Base-by-base conservation (phyloP, 2,329 filamentous ascomycete species). In the Cytospora schulzeri region DNA sequence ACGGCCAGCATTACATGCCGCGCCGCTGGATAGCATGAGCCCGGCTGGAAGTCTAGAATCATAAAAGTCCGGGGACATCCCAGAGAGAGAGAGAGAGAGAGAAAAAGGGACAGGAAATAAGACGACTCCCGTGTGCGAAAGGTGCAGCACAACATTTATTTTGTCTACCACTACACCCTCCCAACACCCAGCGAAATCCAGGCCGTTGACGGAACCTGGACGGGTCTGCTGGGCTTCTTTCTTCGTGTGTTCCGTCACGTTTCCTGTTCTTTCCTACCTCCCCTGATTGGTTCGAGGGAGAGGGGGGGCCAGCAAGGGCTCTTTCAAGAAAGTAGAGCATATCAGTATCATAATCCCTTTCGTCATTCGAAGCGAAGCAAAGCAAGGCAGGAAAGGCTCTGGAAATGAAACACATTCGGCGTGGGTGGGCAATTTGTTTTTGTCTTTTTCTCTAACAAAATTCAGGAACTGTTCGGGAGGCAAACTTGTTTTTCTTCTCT, bases 1-100 rank as follows among this genome's bases (percentile, higher is more conserved):
- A 57, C 91, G 91, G 72, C 95, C 95, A 19, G 93, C 95, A 3
- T 78, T 98, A 67, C 95, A 98, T 75, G 89, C 92, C 6, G 94
- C 91, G 28, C 92, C 93, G 1, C 78, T 98, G 53, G 91, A 97
- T 75, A 86, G 85, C 15, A 85, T 93, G 62, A 86, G 84, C 69
- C 83, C 85, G 1, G 67, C 78, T 24, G 71, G 73, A n/a, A 83
- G 80, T 60, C 80, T 62, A 15, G 60, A 56, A 29, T 29, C 60
- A 56, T 62, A 17, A 48, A 24, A 24, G 14, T 14, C n/a, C 38
- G 17, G 17, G 24, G 45, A 48, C 45, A 4, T 12, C 3, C 22
- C n/a, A 19, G n/a, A 24, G 11, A 48, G 45, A 48, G 45, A 48
- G 3, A 12, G 4, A n/a, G 45, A 48, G n/a, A 24, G n/a, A n/a